Evolutionary conservation across 2,329 filamentous ascomycete genomes (phyloP).

Genomic region (Aspergillus sp.): DNA sequence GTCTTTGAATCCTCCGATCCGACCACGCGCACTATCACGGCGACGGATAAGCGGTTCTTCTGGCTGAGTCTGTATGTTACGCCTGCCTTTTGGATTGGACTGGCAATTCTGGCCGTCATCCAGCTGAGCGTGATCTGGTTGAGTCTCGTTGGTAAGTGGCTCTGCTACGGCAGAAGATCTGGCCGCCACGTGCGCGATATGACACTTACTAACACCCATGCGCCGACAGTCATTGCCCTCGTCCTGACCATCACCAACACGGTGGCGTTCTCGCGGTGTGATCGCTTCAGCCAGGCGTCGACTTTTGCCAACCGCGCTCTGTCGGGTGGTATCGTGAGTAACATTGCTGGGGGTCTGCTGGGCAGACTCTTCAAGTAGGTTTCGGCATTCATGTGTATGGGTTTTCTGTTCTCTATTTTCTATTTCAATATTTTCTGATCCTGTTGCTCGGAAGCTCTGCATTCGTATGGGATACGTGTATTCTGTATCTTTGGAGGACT

Average conservation of each 20-base stretch:
- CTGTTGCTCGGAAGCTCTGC: not conserved
- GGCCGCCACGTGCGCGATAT: not conserved
- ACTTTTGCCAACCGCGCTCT: constrained; percentile 57
- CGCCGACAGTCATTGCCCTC: constrained; percentile 45
- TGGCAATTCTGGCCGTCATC: constrained; percentile 49
- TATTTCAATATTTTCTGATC: not conserved
- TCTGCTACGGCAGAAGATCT: not conserved
- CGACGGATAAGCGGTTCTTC: constrained; percentile 53
- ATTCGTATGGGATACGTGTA: not conserved
- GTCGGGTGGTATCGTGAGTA: constrained; percentile 54
- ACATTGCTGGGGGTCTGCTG: constrained; percentile 55
- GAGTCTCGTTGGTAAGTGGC: constrained; percentile 49
- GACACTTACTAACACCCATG: constrained; percentile 1
- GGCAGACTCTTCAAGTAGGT: constrained; percentile 52
- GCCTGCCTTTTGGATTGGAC: constrained; percentile 48
- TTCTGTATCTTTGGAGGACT: not conserved
- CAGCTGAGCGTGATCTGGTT: constrained; percentile 50
- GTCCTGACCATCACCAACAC: constrained; percentile 53
- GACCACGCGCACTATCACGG: constrained; percentile 42
- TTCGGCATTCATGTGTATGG: not conserved
- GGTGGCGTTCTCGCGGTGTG: constrained; percentile 51
- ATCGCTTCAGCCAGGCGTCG: constrained; percentile 57
- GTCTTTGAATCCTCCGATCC: constrained; percentile 51
- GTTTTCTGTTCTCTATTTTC: not conserved
- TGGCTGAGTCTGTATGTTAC: constrained; percentile 51